These are phyloP conservation scores for Obba rivulosa DNA, from an alignment of 768 basidiomycete genomes.

Conservation along the genomic window DNA sequence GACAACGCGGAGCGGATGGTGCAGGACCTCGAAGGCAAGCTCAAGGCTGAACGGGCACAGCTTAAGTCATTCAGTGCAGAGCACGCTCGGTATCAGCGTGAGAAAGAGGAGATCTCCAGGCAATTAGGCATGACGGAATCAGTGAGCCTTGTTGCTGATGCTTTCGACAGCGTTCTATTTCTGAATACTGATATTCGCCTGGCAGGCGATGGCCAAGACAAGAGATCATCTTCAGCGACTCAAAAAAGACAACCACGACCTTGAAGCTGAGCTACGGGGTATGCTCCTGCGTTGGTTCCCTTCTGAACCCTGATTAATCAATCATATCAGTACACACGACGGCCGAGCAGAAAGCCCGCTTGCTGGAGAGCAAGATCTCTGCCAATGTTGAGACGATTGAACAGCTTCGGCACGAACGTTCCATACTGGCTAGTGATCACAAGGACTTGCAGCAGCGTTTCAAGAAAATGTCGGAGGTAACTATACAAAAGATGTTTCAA, in stretches of 20 bases:
- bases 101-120: conserved; percentile 56
- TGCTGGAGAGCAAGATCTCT: conserved; percentile 59
- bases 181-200: not conserved
- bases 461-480: conserved; percentile 61
- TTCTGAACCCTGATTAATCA: not conserved
- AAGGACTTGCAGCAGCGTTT: conserved; percentile 68
- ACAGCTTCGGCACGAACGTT: conserved; percentile 72
- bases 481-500: conserved; percentile 10
- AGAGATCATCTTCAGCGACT: conserved; percentile 59
- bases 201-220: conserved; percentile 76
- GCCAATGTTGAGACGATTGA: conserved; percentile 71
- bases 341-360: conserved; percentile 68
- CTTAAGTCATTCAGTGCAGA: conserved; percentile 59
- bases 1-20: conserved; percentile 62
- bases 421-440: conserved; percentile 62
- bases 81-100: conserved; percentile 55
- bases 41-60: conserved; percentile 66
- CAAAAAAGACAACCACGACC: conserved; percentile 68
- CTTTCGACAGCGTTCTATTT: too few species aligned
- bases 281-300: conserved; percentile 1
- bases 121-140: conserved; percentile 70
- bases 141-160: conserved; percentile 34
- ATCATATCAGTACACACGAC: conserved; percentile 47
- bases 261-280: conserved; percentile 75
- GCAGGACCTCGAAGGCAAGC: conserved; percentile 62